phyloP scores from a whole-genome alignment of 2,329 filamentous ascomycete genomes.

The Phoma sp. region DNA sequence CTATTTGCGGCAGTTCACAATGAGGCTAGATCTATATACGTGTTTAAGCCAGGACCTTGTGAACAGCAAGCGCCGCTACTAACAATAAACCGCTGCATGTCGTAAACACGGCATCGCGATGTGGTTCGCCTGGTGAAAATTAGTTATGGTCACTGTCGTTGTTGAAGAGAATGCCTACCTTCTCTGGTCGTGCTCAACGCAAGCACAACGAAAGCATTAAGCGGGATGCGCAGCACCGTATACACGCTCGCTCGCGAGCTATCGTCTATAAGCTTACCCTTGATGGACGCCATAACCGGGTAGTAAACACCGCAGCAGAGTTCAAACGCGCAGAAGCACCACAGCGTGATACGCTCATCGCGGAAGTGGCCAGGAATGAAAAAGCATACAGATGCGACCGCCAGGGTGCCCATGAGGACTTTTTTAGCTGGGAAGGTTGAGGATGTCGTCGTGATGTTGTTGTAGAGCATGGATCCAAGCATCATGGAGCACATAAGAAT shows the following conservation, averaged over 20 bases:
- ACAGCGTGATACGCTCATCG: conserved; percentile 59
- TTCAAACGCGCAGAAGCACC: conserved; percentile 65
- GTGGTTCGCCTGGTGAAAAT: conserved; percentile 32
- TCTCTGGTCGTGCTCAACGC: conserved; percentile 42
- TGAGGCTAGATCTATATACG: neutral
- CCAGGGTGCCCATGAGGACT: conserved; percentile 35
- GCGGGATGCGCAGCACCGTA: conserved; percentile 62
- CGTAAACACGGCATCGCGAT: conserved; percentile 41
- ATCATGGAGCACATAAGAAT: conserved; percentile 67
- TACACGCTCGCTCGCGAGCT: conserved; percentile 62
- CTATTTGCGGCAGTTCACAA: conserved; percentile 15
- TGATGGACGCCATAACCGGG: conserved; percentile 62
- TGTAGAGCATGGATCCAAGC: conserved; percentile 64
- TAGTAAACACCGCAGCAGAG: conserved; percentile 65
- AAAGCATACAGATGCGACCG: conserved; percentile 38
- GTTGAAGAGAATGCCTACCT: conserved; percentile 24
- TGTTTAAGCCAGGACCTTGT: conserved; percentile 30
- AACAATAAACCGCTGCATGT: conserved; percentile 38
- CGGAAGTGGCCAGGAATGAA: conserved; percentile 49
- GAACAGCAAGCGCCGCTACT: conserved; percentile 35
- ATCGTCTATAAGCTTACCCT: conserved; percentile 63
- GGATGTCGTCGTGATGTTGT: conserved; percentile 39
- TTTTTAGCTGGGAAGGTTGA: conserved; percentile 34
- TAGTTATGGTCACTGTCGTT: conserved; percentile 11
- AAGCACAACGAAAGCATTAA: conserved; percentile 55